phyloP scores from a whole-genome alignment of 2,329 filamentous ascomycete species.

The Colletotrichum gloeosporioides region DNA sequence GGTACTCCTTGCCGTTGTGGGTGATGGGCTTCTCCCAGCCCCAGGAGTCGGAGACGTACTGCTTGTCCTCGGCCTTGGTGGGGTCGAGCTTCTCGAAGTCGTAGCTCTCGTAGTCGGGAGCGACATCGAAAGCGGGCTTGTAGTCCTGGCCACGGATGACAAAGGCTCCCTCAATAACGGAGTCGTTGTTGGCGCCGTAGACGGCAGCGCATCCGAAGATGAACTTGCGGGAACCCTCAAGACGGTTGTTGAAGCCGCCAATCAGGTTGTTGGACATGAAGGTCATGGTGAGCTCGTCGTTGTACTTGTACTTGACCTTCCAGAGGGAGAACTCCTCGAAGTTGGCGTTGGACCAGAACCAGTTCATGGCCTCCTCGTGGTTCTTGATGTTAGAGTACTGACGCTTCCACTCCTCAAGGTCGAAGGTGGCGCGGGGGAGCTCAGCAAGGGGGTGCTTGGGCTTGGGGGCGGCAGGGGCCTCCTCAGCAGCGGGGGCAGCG shows the following conservation, averaged over 20 bases:
- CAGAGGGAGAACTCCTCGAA: slow-evolving; percentile 96
- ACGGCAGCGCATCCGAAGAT: slow-evolving; percentile 91
- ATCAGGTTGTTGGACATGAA: slow-evolving; percentile 99
- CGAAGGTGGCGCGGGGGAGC: slow-evolving; percentile 79
- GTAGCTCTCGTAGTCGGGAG: slow-evolving; percentile 97
- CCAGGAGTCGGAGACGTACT: slow-evolving; percentile 88
- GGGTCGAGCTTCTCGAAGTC: slow-evolving; percentile 95
- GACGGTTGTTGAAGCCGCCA: slow-evolving; percentile 95
- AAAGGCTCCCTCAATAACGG: slow-evolving; percentile 91
- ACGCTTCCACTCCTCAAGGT: slow-evolving; percentile 98
- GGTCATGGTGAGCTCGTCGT: slow-evolving; percentile 92
- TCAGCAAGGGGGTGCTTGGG: slow-evolving; percentile 94
- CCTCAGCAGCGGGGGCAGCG: slow-evolving; percentile 46
- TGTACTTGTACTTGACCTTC: slow-evolving; percentile 98
- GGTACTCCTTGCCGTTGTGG: slow-evolving; percentile 86
- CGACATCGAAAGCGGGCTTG: slow-evolving; percentile 89
- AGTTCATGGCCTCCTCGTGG: slow-evolving; percentile 86
- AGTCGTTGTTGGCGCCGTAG: slow-evolving; percentile 88
- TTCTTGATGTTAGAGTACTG: slow-evolving; percentile 82
- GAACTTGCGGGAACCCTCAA: slow-evolving; percentile 98
- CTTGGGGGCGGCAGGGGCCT: slow-evolving; percentile 75
- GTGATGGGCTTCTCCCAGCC: slow-evolving; percentile 85
- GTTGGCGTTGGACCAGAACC: slow-evolving; percentile 98
- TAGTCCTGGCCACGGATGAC: slow-evolving; percentile 91
- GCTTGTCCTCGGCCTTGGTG: slow-evolving; percentile 81